Evolutionary conservation across 2,329 filamentous ascomycete genomes (phyloP), one percentile per base, ranked within the genome.

Genomic region (Calcarisporium arbuscula): DNA sequence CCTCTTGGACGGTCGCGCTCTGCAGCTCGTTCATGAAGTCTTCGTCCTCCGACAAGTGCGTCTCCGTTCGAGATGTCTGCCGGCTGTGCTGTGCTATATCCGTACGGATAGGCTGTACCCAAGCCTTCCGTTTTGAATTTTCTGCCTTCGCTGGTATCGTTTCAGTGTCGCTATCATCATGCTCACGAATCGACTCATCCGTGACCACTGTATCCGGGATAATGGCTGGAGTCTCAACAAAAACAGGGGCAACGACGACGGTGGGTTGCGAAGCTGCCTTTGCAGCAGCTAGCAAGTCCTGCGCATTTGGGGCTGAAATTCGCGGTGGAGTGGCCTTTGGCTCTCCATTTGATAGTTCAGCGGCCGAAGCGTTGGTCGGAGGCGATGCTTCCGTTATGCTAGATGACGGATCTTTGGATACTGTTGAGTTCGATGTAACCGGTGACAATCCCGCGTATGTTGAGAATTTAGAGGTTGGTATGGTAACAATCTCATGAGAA

Each of bases 21-120:
- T 86, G 83, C 36, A 94, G 64, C 60, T 94, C 88, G 38, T 94
- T 84, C 74, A 94, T 83, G 42, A 89, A 74, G 12, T 78, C 82
- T 51, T 92, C 85, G 54, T 90, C 85, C n/a, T 83, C 80, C 18
- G 61, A 71, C 26, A 77, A 61, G 52, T 73, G 72, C 27, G 70
- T 50, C 26, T 66, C 64, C 3, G 64, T 53, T 23, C 46, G 51
- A 19, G 47, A 47, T 6, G 27, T 38, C 7, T 39, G 34, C 14
- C 41, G 43, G 28, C 39, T 56, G 11, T 52, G 42, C 15, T 45
- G 35, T 10, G 60, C 54, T 12, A 72, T 38, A 40, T 70, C 62
- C 4, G 73, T 77, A 23, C 60, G 62, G 33, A 84, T 80, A 14
- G 75, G 74, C 19, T 80, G 72, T 15, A 72, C 51, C 8, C 49